These are phyloP conservation scores for Aureobasidium sp. DNA, from an alignment of 2,329 filamentous ascomycete genomes.

Conservation along the genomic window DNA sequence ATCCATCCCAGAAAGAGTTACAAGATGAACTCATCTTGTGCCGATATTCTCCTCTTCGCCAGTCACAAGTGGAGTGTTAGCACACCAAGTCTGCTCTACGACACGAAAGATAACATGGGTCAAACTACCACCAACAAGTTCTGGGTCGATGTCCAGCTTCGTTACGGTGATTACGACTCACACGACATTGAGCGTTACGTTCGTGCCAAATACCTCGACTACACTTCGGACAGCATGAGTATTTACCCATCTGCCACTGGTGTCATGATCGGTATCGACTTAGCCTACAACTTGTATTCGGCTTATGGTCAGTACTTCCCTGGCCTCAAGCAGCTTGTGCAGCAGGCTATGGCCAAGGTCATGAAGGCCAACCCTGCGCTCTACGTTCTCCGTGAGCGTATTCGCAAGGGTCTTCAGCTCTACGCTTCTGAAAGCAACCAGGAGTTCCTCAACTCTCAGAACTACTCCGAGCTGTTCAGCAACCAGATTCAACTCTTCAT, in stretches of 20 bases:
- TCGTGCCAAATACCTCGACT: constrained; percentile 95
- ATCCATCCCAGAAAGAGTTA: constrained; percentile 99
- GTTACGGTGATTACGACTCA: constrained; percentile 97
- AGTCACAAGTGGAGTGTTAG: constrained; percentile 99
- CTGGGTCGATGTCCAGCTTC: constrained; percentile 94
- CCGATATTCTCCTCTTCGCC: constrained; percentile 92
- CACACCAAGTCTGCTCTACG: constrained; percentile 82
- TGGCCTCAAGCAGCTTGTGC: constrained; percentile 86
- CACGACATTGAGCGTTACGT: constrained; percentile 98
- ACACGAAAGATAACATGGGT: constrained; percentile 93
- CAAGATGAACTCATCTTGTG: constrained; percentile 99
- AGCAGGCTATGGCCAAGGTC: constrained; percentile 98
- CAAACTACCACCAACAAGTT: constrained; percentile 96
- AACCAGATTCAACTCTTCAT: constrained; percentile 99
- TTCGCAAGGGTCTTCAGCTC: constrained; percentile 92
- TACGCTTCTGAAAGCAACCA: constrained; percentile 99
- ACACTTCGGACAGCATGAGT: constrained; percentile 97
- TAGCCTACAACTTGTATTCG: constrained; percentile 97
- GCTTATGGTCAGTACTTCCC: constrained; percentile 99
- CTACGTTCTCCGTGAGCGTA: constrained; percentile 94
- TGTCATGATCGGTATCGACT: constrained; percentile 94
- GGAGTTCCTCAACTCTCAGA: constrained; percentile 98
- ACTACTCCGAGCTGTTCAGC: constrained; percentile 98
- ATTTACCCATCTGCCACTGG: constrained; percentile 97
- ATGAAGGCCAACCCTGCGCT: constrained; percentile 99